These are phyloP conservation scores for Candida piceae DNA, from an alignment of 805 yeast species.

Conservation along the genomic window DNA sequence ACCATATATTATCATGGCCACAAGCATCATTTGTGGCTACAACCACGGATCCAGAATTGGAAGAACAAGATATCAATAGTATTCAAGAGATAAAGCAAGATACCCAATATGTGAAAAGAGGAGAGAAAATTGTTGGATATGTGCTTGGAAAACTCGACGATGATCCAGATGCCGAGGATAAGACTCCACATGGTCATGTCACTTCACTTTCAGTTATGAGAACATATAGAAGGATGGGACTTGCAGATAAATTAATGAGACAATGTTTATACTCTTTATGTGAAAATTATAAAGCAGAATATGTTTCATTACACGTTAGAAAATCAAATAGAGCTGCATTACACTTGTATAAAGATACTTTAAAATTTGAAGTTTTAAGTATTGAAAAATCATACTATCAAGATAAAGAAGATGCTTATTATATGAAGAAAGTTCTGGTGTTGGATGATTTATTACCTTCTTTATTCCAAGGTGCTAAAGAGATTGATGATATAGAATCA, in stretches of 20 bases:
- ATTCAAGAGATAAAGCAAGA: constrained; percentile 20
- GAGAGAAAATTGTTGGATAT: constrained; percentile 90
- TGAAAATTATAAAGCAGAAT: constrained; percentile 75
- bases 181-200: constrained; percentile 83
- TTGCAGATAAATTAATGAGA: constrained; percentile 88
- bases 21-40: constrained; percentile 95
- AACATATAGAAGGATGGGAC: constrained; percentile 90
- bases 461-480: constrained; percentile 41
- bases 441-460: constrained; percentile 60
- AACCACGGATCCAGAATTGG: constrained; percentile 49
- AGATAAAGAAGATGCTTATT: constrained; percentile 96
- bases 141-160: constrained; percentile 96
- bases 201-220: constrained; percentile 94
- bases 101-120: constrained; percentile 51
- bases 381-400: constrained; percentile 90
- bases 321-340: constrained; percentile 91
- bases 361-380: constrained; percentile 73
- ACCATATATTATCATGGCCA: constrained; percentile 95
- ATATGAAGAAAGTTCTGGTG: constrained; percentile 73
- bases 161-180: constrained; percentile 61
- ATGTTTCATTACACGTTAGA: constrained; percentile 89
- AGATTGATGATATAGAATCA: constrained; percentile 50
- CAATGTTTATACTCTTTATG: constrained; percentile 70
- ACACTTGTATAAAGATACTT: constrained; percentile 82
- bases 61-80: constrained; percentile 18